Conservation (phyloP, 2,329 filamentous ascomycete species). For the Monilinia polystroma region DNA sequence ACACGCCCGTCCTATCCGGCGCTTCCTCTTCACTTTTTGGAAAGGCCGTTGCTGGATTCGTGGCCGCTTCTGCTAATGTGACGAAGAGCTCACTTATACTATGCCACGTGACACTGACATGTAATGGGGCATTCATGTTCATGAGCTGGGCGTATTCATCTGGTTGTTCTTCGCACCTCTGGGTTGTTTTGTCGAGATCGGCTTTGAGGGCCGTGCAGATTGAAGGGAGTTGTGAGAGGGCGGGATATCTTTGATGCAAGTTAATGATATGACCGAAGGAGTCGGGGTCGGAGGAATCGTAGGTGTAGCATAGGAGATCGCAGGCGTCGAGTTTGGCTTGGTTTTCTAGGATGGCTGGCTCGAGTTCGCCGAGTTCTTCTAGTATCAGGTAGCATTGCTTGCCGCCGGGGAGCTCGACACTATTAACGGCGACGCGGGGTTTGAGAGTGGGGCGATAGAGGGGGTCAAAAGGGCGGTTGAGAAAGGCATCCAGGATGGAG, state of each 20-base stretch:
- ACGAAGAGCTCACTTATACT: slow-evolving; percentile 95
- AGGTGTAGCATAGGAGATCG: slow-evolving; percentile 91
- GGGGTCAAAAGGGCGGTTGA: slow-evolving; percentile 80
- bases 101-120: slow-evolving; percentile 92
- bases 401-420: slow-evolving; percentile 90
- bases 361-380: slow-evolving; percentile 92
- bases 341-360: slow-evolving; percentile 92
- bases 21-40: slow-evolving; percentile 86
- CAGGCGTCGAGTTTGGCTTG: slow-evolving; percentile 85
- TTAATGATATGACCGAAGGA: slow-evolving; percentile 90
- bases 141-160: slow-evolving; percentile 84
- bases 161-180: slow-evolving; percentile 84
- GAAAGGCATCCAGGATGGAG: slow-evolving; percentile 83
- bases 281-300: slow-evolving; percentile 95
- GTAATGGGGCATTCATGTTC: slow-evolving; percentile 87
- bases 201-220: slow-evolving; percentile 94
- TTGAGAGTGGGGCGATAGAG: slow-evolving; percentile 94
- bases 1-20: slow-evolving; percentile 79
- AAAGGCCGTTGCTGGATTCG: slow-evolving; percentile 83
- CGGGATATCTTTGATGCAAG: slow-evolving; percentile 73
- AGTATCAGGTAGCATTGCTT: slow-evolving; percentile 97
- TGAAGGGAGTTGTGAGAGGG: slow-evolving; percentile 83
- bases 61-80: slow-evolving; percentile 84
- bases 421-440: slow-evolving; percentile 89
- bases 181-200: slow-evolving; percentile 94